Evolutionary conservation across 495 filamentous ascomycete genomes (phyloP).

Genomic region (Hypoxylon intermedium): DNA sequence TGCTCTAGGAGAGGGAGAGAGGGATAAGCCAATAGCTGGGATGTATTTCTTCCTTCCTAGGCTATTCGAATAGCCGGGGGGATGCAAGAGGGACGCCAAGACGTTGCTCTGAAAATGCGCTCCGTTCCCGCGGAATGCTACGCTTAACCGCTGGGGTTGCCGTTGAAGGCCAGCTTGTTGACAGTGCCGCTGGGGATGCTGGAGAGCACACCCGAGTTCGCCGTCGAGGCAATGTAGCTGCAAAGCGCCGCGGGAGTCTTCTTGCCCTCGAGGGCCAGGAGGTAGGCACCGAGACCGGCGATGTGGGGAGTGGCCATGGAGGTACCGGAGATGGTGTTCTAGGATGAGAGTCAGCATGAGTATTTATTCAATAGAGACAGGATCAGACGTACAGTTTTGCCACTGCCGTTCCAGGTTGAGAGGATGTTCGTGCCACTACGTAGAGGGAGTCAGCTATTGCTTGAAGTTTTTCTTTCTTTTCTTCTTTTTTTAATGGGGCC

Average conservation of each 20-base stretch:
- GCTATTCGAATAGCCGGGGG: too few relatives aligned
- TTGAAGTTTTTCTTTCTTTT: too few relatives aligned
- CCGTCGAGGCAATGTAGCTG: slow-evolving; percentile 50
- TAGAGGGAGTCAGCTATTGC: too few relatives aligned
- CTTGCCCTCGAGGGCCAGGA: slow-evolving; percentile 56
- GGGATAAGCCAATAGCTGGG: too few relatives aligned
- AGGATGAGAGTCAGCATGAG: slow-evolving; percentile 19
- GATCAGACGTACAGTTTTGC: slow-evolving; percentile 49
- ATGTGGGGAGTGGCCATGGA: slow-evolving; percentile 71
- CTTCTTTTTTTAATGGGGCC: too few relatives aligned
- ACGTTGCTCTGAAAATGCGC: too few relatives aligned
- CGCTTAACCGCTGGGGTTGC: slow-evolving; percentile 38
- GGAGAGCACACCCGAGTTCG: slow-evolving; percentile 44
- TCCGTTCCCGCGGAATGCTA: too few relatives aligned
- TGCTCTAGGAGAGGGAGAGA: too few relatives aligned
- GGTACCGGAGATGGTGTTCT: slow-evolving; percentile 74
- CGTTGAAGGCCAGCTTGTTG: slow-evolving; percentile 62
- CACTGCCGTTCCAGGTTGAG: slow-evolving; percentile 63
- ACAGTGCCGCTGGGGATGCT: slow-evolving; percentile 52
- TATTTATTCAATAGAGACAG: background rate
- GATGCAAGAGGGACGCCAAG: too few relatives aligned
- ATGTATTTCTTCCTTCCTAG: too few relatives aligned
- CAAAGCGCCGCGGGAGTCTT: slow-evolving; percentile 57
- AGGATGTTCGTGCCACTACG: slow-evolving; percentile 61
- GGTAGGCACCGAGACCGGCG: slow-evolving; percentile 66